Conservation (phyloP, 768 basidiomycete species). For the Lentinula sp. region DNA sequence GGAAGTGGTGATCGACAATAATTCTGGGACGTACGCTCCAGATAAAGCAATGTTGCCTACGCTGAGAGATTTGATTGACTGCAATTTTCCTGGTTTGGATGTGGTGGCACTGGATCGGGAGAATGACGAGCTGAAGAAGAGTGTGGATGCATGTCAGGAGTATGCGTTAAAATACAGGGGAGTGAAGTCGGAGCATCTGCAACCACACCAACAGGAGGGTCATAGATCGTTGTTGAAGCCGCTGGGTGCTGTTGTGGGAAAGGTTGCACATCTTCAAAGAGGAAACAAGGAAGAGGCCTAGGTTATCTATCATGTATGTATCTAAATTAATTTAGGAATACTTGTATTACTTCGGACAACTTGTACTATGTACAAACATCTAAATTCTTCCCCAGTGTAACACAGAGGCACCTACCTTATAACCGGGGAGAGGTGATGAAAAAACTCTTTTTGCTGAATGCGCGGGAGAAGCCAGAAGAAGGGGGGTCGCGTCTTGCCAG, state of each 20-base stretch:
- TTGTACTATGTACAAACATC: too few species aligned
- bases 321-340: background rate
- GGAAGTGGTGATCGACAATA: conserved; percentile 85
- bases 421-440: too few species aligned
- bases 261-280: background rate
- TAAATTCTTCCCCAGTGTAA: too few species aligned
- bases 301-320: too few species aligned
- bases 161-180: conserved; percentile 63
- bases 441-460: too few species aligned
- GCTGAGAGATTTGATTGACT: conserved; percentile 57
- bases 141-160: conserved; percentile 59
- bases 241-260: conserved; percentile 6
- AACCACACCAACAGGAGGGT: conserved; percentile 53
- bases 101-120: conserved; percentile 50
- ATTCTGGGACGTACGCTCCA: conserved; percentile 81
- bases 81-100: conserved; percentile 64
- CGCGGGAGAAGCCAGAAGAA: too few species aligned
- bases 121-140: conserved; percentile 50
- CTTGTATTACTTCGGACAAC: background rate
- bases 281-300: background rate
- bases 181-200: conserved; percentile 50
- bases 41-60: conserved; percentile 54
- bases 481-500: too few species aligned
- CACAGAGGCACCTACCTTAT: too few species aligned
- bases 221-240: conserved; percentile 44